Conservation (phyloP, 768 basidiomycete species). For the Tricholoma sp. region DNA sequence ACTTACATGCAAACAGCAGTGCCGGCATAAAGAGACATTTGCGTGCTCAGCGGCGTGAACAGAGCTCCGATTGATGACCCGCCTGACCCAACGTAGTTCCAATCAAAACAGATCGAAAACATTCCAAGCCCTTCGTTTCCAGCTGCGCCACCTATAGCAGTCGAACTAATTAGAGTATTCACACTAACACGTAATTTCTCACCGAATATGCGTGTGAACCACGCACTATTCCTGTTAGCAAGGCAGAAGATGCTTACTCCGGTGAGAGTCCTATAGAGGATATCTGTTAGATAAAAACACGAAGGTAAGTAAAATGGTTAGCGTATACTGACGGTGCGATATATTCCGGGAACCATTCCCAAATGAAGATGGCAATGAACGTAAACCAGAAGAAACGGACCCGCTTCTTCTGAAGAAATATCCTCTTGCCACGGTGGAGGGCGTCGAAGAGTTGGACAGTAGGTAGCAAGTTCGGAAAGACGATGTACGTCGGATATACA, state of each 20-base stretch:
- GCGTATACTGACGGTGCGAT: slow-evolving; percentile 31
- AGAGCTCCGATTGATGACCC: slow-evolving; percentile 40
- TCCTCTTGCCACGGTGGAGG: slow-evolving; percentile 37
- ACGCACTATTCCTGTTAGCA: slow-evolving; percentile 27
- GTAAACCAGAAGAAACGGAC: slow-evolving; percentile 54
- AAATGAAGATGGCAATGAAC: slow-evolving; percentile 50
- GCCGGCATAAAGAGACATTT: slow-evolving; percentile 46
- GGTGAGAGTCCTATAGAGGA: slow-evolving; percentile 37
- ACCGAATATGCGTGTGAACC: slow-evolving; percentile 53
- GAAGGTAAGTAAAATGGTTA: slow-evolving; percentile 1
- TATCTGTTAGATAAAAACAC: neutral
- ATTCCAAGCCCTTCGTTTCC: slow-evolving; percentile 62
- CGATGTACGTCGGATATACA: slow-evolving; percentile 42
- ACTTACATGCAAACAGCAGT: slow-evolving; percentile 43
- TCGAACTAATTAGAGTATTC: neutral
- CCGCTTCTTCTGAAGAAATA: slow-evolving; percentile 43
- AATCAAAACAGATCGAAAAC: slow-evolving; percentile 56
- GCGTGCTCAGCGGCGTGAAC: slow-evolving; percentile 51
- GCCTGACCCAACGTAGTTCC: slow-evolving; percentile 51
- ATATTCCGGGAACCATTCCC: slow-evolving; percentile 50
- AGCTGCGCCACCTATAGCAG: slow-evolving; percentile 39
- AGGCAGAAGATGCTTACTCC: slow-evolving; percentile 58
- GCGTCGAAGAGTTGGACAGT: slow-evolving; percentile 31
- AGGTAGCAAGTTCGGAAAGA: slow-evolving; percentile 35
- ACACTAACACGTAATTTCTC: neutral